Percentiles rank a stretch among this genome's conserved stretches.
These are phyloP conservation scores for Coemansia brasiliensis DNA, from an alignment of 192 early-diverging fungal genomes.

Conservation along the genomic window DNA sequence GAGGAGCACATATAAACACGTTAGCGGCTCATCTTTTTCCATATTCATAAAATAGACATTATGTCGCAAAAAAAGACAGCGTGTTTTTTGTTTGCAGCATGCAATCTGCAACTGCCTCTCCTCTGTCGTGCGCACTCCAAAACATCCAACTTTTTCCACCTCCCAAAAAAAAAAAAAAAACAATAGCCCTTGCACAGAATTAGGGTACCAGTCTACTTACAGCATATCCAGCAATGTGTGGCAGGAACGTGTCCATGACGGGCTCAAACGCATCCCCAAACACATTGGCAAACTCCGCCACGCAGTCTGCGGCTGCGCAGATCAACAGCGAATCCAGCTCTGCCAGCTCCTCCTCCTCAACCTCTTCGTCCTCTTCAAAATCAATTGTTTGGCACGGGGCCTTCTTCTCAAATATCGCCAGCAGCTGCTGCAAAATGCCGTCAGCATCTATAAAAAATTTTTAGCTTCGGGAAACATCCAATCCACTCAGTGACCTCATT, in stretches of 20 bases:
- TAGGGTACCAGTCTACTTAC: conserved; percentile 32
- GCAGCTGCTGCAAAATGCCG: conserved; percentile 32
- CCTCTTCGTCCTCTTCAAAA: conserved; percentile 59
- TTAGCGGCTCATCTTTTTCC: background rate
- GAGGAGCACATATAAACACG: background rate
- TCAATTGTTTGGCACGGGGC: conserved; percentile 68
- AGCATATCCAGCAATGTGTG: conserved; percentile 78
- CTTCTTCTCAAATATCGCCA: conserved; percentile 71
- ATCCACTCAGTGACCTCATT: too few species aligned
- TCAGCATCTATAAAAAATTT: conserved; percentile 40
- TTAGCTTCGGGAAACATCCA: too few species aligned
- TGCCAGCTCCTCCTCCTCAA: conserved; percentile 81
- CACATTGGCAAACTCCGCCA: conserved; percentile 71
- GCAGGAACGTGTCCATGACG: conserved; percentile 77
- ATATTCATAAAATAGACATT: conserved; percentile 6
- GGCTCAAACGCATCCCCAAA: conserved; percentile 74
- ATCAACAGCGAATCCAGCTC: conserved; percentile 84
- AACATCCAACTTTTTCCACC: too few species aligned
- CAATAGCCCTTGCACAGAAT: conserved; percentile 8
- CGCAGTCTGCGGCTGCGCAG: conserved; percentile 76
- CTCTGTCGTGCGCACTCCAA: background rate
- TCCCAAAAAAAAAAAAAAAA: background rate
- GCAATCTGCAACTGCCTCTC: conserved; percentile 1
- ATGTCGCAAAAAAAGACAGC: too few species aligned
- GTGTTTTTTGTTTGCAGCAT: background rate